Evolutionary conservation across 106 monocot species (phyloP), one percentile per base, ranked within the genome.

Genomic region (Ottelia alismoides): DNA sequence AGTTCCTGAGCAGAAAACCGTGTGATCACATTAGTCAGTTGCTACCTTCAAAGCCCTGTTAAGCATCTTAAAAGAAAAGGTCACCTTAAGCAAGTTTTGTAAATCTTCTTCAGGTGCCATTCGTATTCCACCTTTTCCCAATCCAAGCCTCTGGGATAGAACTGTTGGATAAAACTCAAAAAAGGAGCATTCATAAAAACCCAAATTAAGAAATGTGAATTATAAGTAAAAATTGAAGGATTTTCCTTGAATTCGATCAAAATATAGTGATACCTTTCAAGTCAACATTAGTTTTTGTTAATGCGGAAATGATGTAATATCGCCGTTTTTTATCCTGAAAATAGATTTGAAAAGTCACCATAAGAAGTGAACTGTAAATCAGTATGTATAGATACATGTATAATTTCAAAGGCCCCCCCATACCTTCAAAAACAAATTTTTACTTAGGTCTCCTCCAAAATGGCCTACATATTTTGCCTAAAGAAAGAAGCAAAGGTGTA

Each of bases 101-200:
- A 99, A 74, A 47, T 82, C 76, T 83, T 99, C 98, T 62, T 99
- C 90, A 65, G 98, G 90, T 67, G 90, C 98, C 98, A 99, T 99
- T 28, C 90, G 68, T 17, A 99, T 65, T 30, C 90, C 98, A 54
- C 89, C 90, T 75, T 99, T 99, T 56, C 98, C 98, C 57, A 90
- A 74, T 17, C 90, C 90, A 74, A 99, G 98, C 26, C 98, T 57
- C 35, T 90, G 98, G 20, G 98, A 86, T 19, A 99, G 57, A 64
- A 82, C 98, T 99, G 69, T 53, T 21, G 27, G 48, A 52, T 64
- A 32, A 65, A 68, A 67, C 30, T 4, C 6, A 53, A 11, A 45
- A 45, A 28, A 12, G 3, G 20, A 27, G 29, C 7, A 30, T 27
- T 17, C 16, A 43, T 43, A 43, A 7, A 16, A 43, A 43, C 40